Evolutionary conservation across 176 grass and related monocot genomes (phyloP).

Genomic region (Oryza rufipogon): DNA sequence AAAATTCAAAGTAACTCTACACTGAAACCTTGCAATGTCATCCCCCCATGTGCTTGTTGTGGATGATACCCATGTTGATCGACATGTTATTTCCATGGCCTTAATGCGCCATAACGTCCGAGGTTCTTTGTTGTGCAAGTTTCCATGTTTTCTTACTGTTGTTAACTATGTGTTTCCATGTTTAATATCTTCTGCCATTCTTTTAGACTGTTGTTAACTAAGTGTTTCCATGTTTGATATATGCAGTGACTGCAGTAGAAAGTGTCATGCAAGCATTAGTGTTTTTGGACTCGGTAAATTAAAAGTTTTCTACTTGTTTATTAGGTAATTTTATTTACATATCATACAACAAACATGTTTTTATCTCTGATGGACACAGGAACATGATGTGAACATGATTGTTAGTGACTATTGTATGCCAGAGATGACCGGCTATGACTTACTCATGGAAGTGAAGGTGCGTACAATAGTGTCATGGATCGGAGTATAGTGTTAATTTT

Average conservation of each 20-base stretch:
- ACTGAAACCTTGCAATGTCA: background rate
- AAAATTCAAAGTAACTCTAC: background rate
- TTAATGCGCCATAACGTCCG: background rate
- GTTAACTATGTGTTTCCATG: background rate
- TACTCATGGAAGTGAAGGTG: background rate
- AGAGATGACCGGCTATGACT: background rate
- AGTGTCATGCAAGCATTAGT: background rate
- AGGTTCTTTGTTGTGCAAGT: background rate
- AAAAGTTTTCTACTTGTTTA: background rate
- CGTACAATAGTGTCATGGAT: background rate
- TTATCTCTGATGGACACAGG: background rate
- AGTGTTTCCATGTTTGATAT: background rate
- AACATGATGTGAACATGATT: constrained; percentile 20
- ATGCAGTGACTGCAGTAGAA: background rate
- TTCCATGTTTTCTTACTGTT: background rate
- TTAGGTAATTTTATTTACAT: background rate
- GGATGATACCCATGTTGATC: constrained; percentile 6
- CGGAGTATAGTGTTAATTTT: background rate
- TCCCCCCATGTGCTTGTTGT: constrained; percentile 2
- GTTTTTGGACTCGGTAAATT: background rate
- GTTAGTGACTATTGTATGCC: background rate
- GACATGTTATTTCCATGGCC: background rate
- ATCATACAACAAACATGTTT: background rate
- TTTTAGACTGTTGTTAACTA: background rate
- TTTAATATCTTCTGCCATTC: too few species aligned